phyloP scores from a whole-genome alignment of 202 grass and related monocot genomes.

The Alloteropsis angusta region DNA sequence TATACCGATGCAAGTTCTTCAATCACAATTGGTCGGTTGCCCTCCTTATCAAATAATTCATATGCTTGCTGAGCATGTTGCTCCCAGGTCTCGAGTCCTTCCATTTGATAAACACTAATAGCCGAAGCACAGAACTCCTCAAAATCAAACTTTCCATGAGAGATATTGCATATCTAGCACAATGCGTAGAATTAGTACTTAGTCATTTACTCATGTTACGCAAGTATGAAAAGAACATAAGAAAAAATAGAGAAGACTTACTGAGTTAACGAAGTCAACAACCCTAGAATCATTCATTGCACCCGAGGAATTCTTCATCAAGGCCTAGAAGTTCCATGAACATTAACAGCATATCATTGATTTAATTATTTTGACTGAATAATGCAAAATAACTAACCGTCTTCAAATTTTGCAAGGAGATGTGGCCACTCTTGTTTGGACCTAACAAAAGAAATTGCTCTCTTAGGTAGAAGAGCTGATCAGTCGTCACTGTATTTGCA shows the following conservation, averaged over 20 bases:
- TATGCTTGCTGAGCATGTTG: constrained; percentile 61
- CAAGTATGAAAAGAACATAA: not conserved
- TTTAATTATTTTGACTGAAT: constrained; percentile 1
- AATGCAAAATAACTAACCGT: constrained; percentile 39
- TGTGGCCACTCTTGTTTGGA: constrained; percentile 66
- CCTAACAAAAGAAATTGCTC: constrained; percentile 68
- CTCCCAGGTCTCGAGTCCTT: constrained; percentile 75
- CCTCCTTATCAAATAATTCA: constrained; percentile 85
- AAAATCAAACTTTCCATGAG: constrained; percentile 78
- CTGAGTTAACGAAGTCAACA: constrained; percentile 75
- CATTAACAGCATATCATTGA: not conserved
- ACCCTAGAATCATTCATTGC: constrained; percentile 71
- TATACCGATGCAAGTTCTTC: constrained; percentile 95
- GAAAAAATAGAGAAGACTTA: constrained; percentile 19
- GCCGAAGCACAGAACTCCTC: constrained; percentile 75
- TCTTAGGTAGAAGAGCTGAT: constrained; percentile 63
- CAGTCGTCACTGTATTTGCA: constrained; percentile 64
- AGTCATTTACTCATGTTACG: not conserved
- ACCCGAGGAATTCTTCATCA: constrained; percentile 48
- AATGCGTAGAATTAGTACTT: not conserved
- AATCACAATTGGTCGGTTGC: constrained; percentile 72
- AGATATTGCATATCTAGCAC: constrained; percentile 60
- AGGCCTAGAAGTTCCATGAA: constrained; percentile 44
- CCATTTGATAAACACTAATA: constrained; percentile 87
- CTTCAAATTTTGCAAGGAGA: constrained; percentile 86